phyloP scores from a whole-genome alignment of 1,284 basidiomycete species.

The Fomes fomentarius region DNA sequence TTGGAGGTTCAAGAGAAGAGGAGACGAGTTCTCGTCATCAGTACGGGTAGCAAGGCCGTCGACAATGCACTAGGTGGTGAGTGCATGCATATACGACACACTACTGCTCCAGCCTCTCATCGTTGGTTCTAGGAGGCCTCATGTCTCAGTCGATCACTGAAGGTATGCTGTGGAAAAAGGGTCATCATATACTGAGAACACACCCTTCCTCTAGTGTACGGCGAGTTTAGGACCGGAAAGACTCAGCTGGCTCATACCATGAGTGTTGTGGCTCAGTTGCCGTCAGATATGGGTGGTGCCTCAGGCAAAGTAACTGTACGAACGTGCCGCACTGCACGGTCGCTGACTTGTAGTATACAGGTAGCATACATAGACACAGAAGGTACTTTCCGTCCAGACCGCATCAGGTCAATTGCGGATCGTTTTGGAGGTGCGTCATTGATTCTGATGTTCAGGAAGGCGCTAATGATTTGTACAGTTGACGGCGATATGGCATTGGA shows the following conservation, averaged over 20 bases:
- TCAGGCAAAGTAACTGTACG: slow-evolving; percentile 70
- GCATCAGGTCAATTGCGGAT: slow-evolving; percentile 87
- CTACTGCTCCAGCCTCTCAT: background rate
- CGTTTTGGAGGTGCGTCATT: slow-evolving; percentile 61
- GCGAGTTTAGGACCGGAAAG: slow-evolving; percentile 85
- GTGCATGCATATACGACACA: slow-evolving; percentile 14
- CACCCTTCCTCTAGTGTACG: slow-evolving; percentile 58
- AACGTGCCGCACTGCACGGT: background rate
- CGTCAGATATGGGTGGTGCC: slow-evolving; percentile 87
- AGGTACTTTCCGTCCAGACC: slow-evolving; percentile 93
- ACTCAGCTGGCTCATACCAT: slow-evolving; percentile 94
- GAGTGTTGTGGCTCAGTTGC: slow-evolving; percentile 87
- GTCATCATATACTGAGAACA: too few relatives aligned
- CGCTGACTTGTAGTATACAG: slow-evolving; percentile 36
- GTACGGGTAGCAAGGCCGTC: slow-evolving; percentile 90
- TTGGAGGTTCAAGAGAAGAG: slow-evolving; percentile 88
- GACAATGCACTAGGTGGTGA: slow-evolving; percentile 86
- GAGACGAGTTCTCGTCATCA: slow-evolving; percentile 77
- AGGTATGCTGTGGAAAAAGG: slow-evolving; percentile 57
- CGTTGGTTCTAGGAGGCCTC: slow-evolving; percentile 65
- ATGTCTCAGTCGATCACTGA: slow-evolving; percentile 92
- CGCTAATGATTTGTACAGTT: slow-evolving; percentile 42
- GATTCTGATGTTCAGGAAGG: background rate
- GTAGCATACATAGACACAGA: slow-evolving; percentile 95
- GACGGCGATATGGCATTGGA: slow-evolving; percentile 86